phyloP scores from a whole-genome alignment of 2,329 filamentous ascomycete genomes.

The Rhexocercosporidium sp. region DNA sequence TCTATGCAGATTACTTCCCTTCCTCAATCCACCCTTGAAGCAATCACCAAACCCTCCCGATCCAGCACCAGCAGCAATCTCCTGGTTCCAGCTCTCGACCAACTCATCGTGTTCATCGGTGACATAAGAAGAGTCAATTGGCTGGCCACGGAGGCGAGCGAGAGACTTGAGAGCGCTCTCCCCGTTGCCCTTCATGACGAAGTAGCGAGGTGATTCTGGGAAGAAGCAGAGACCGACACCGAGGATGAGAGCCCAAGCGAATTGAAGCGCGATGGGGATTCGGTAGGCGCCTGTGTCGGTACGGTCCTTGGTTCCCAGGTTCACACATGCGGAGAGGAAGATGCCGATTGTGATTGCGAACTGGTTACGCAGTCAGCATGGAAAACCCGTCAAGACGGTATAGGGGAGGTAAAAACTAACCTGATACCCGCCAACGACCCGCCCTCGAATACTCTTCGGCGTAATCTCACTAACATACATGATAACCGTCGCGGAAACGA shows the following conservation, averaged over 20 bases:
- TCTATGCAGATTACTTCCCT: constrained; percentile 71
- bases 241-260: constrained; percentile 79
- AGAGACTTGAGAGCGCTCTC: constrained; percentile 67
- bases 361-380: constrained; percentile 48
- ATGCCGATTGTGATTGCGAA: constrained; percentile 83
- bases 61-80: constrained; percentile 52
- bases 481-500: constrained; percentile 12
- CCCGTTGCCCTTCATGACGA: constrained; percentile 75
- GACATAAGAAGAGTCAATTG: constrained; percentile 73
- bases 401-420: not conserved
- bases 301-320: constrained; percentile 70
- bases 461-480: constrained; percentile 51
- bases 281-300: constrained; percentile 72
- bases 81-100: constrained; percentile 76
- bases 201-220: constrained; percentile 84
- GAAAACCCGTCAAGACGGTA: not conserved
- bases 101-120: constrained; percentile 81
- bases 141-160: constrained; percentile 73
- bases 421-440: constrained; percentile 66
- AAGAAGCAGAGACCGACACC: constrained; percentile 73
- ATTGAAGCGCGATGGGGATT: constrained; percentile 81
- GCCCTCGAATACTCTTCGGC: constrained; percentile 75
- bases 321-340: constrained; percentile 73
- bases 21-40: constrained; percentile 68
- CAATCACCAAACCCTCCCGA: constrained; percentile 70